These are phyloP conservation scores for Lasiodiplodia sp. DNA, from an alignment of 2,329 filamentous ascomycete species.

Conservation along the genomic window DNA sequence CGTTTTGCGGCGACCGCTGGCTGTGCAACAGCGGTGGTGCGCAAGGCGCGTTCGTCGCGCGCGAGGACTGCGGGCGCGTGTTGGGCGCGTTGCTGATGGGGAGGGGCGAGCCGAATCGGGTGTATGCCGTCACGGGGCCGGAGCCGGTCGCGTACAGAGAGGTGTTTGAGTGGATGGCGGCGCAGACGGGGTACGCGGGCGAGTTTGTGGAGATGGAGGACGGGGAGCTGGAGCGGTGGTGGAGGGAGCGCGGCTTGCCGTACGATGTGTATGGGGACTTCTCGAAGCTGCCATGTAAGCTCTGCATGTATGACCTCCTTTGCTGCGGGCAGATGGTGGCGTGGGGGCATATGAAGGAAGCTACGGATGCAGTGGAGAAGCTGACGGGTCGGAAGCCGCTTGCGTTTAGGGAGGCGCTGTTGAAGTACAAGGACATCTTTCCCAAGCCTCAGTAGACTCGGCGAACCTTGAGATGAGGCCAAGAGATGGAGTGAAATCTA, in stretches of 20 bases:
- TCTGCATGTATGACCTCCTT: slow-evolving; percentile 5
- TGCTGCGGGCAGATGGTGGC: slow-evolving; percentile 12
- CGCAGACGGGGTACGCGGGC: slow-evolving; percentile 4
- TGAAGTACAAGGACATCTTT: slow-evolving; percentile 11
- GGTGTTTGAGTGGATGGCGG: slow-evolving; percentile 16
- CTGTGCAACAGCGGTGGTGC: neutral
- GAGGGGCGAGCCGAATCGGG: neutral
- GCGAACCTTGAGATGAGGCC: slow-evolving; percentile 11
- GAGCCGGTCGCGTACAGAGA: neutral
- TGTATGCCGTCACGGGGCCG: neutral
- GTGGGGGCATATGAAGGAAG: slow-evolving; percentile 8
- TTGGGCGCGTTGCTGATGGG: slow-evolving; percentile 13
- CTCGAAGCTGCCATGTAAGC: slow-evolving; percentile 7
- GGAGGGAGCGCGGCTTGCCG: neutral
- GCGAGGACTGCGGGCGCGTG: slow-evolving; percentile 9
- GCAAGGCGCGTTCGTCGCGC: neutral
- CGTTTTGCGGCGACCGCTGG: slow-evolving; percentile 1
- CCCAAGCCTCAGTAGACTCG: neutral
- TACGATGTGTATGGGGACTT: slow-evolving; percentile 16
- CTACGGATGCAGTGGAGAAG: slow-evolving; percentile 5
- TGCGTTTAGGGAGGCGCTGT: neutral
- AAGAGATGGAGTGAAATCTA: too few species aligned
- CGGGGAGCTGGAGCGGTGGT: slow-evolving; percentile 13
- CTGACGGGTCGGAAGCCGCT: slow-evolving; percentile 11
- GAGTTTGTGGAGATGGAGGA: slow-evolving; percentile 14